A percentile compares a stretch with the other conserved stretches of the same genome.
phyloP scores from a whole-genome alignment of 1,284 basidiomycete species.

The Vanrija sp. region DNA sequence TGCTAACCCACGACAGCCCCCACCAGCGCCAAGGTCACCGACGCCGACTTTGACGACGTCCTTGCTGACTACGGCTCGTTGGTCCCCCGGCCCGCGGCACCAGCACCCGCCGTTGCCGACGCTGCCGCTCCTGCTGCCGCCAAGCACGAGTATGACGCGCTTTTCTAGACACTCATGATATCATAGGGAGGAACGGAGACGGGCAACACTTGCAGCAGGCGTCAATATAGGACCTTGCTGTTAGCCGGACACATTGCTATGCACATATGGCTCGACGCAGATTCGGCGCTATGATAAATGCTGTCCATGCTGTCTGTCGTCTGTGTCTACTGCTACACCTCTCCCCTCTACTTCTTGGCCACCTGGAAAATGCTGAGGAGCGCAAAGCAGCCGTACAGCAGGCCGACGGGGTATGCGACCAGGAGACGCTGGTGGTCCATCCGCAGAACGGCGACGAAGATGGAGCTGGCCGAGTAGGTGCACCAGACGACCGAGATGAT shows the following conservation, averaged over 20 bases:
- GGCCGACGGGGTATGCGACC: conserved; percentile 87
- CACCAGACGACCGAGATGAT: conserved; percentile 84
- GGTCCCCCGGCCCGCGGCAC: conserved; percentile 32
- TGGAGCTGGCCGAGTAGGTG: conserved; percentile 87
- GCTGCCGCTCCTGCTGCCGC: conserved; percentile 10
- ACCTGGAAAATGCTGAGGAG: conserved; percentile 61
- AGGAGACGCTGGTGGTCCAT: conserved; percentile 90
- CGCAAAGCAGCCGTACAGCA: conserved; percentile 89
- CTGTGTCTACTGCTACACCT: too few species aligned
- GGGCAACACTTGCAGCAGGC: too few species aligned
- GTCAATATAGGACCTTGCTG: too few species aligned
- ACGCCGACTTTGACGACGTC: conserved; percentile 44
- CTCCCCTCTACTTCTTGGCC: conserved; percentile 23
- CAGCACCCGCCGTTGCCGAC: conserved; percentile 20
- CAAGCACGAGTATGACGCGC: conserved; percentile 44
- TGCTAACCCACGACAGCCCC: conserved; percentile 10
- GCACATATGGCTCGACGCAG: too few species aligned
- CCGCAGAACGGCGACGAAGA: conserved; percentile 85
- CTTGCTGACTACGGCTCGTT: conserved; percentile 43
- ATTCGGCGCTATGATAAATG: too few species aligned
- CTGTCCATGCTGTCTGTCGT: too few species aligned
- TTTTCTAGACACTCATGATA: conserved; percentile 23
- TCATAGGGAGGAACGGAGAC: too few species aligned
- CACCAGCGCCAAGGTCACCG: conserved; percentile 6
- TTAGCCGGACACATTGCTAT: too few species aligned